Percentiles rank a stretch among this genome's conserved stretches.
Evolutionary conservation across 1,139 yeast species (phyloP).

Genomic region (Saccharomyces hybrid): DNA sequence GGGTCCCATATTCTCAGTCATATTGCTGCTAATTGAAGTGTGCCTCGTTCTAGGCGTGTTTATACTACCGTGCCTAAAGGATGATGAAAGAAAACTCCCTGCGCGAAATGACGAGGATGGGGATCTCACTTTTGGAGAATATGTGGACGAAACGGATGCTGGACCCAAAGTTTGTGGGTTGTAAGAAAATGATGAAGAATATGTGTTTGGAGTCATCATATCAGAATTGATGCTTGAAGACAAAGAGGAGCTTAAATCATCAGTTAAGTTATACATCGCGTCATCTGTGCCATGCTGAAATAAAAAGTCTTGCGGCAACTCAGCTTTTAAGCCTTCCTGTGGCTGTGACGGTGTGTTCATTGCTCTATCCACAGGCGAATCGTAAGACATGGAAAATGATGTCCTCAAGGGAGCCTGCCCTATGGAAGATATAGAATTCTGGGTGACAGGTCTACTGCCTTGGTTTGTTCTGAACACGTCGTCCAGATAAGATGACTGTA

Average conservation of each 20-base stretch:
- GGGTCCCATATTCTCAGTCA: conserved; percentile 6
- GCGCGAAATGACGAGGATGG: conserved; percentile 27
- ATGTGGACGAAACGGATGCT: neutral
- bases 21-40: conserved; percentile 16
- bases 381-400: neutral
- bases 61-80: conserved; percentile 21
- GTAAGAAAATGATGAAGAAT: no score
- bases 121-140: conserved; percentile 21
- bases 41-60: conserved; percentile 18
- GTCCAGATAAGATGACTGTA: no score
- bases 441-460: neutral
- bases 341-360: neutral
- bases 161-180: conserved; percentile 14
- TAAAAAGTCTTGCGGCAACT: conserved; percentile 1
- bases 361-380: neutral
- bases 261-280: conserved; percentile 16
- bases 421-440: neutral
- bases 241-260: conserved; percentile 27
- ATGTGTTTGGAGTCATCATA: conserved; percentile 2
- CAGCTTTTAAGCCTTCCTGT: neutral
- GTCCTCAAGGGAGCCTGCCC: neutral
- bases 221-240: conserved; percentile 27
- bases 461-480: conserved; percentile 10
- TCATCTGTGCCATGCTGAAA: conserved; percentile 11
- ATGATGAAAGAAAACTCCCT: conserved; percentile 24